These are phyloP conservation scores for Maudiozyma humilis DNA, from an alignment of 1,139 yeast species.

Conservation along the genomic window DNA sequence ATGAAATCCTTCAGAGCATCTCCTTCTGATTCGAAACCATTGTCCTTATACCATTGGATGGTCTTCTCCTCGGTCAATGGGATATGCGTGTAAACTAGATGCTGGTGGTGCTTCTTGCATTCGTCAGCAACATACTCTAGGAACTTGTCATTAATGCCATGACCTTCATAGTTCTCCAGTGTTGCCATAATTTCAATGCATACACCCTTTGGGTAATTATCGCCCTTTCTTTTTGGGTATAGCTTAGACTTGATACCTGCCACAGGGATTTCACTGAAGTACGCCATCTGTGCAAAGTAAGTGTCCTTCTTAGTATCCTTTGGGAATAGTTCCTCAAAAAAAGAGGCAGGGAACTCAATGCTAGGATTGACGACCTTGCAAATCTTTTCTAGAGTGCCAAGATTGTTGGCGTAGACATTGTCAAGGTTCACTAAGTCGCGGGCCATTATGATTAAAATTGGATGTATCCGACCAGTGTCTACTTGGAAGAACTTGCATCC, in stretches of 20 bases:
- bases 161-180: constrained; percentile 48
- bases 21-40: constrained; percentile 43
- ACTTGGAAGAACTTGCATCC: no score
- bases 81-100: constrained; percentile 51
- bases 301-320: constrained; percentile 8
- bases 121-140: constrained; percentile 47
- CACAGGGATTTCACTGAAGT: constrained; percentile 62
- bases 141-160: constrained; percentile 53
- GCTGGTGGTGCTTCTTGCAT: constrained; percentile 47
- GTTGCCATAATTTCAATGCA: constrained; percentile 63
- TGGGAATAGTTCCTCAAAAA: constrained; percentile 16
- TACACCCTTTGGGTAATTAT: constrained; percentile 40
- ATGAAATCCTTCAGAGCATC: constrained; percentile 44
- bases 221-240: constrained; percentile 25
- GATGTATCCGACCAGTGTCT: no score
- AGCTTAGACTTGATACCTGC: constrained; percentile 55
- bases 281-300: constrained; percentile 36
- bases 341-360: constrained; percentile 12
- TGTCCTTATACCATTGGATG: constrained; percentile 46
- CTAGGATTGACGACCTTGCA: constrained; percentile 5
- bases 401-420: constrained; percentile 24
- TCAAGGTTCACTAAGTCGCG: constrained; percentile 21
- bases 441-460: constrained; percentile 11
- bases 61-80: constrained; percentile 41
- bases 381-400: constrained; percentile 14